Evolutionary conservation across 768 basidiomycete genomes (phyloP), one percentile per base, ranked within the genome.

Genomic region (Podaxis sp.): DNA sequence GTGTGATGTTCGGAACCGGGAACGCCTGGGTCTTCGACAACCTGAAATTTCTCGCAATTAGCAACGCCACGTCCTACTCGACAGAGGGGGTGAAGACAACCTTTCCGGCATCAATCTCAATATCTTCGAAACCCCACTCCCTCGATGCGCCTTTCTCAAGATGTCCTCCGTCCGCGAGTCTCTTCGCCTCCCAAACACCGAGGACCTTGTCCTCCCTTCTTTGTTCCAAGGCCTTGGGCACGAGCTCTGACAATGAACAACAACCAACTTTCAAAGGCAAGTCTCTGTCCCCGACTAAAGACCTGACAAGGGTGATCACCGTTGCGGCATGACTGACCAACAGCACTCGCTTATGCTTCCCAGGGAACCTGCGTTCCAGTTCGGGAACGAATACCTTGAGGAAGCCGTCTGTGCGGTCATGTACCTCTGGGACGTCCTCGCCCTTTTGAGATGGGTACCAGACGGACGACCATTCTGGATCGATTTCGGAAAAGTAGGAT

Each of bases 61-160:
- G 49, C 6, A 50, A 50, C 2, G 3, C 4, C 9, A 12, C 9
- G 17, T 15, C 22, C 3, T 50, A 27, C 19, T 24, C 12, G 41
- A 13, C 9, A 43, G 25, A 51, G 54, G 19, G 38, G 22, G 13
- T 13, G n/a, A 13, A 9, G 7, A 46, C 22, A 33, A 71, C 80
- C 79, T 86, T 78, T 49, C 90, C 89, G 63, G 83, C 74, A 4
- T 78, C 77, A 25, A 87, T 80, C 68, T 81, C 73, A 8, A 90
- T 81, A 71, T 93, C 86, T 66, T 91, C 88, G 64, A 94, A 86
- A 13, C 93, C 93, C 93, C 93, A 94, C 53, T 90, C 88, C 65
- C 90, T 79, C 57, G 81, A 76, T 1, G 82, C 66, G 0, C 87
- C 88, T 2, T 83, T 84, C 27, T 79, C 78, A 41, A 91, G 73